phyloP scores from a whole-genome alignment of 2,329 filamentous ascomycete genomes.

The Taxawa tesnikishii region DNA sequence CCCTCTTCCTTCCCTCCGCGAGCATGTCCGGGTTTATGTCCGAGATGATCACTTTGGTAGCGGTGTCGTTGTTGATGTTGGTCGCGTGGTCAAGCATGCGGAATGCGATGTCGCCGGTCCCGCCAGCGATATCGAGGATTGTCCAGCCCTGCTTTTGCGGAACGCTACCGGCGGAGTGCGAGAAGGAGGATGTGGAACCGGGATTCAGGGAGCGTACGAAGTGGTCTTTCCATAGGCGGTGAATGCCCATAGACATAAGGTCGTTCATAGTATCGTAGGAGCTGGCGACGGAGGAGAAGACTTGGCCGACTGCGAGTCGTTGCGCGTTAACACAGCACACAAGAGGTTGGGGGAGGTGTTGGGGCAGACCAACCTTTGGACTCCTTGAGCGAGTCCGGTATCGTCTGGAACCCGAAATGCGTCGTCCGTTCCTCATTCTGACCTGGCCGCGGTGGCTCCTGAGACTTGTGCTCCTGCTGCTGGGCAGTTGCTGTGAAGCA shows the following conservation, averaged over 20 bases:
- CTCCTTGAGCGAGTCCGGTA: conserved; percentile 70
- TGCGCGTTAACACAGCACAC: background rate
- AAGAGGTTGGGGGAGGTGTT: background rate
- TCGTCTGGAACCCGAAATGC: conserved; percentile 82
- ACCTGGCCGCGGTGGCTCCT: background rate
- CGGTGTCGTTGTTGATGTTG: conserved; percentile 63
- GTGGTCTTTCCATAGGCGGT: conserved; percentile 94
- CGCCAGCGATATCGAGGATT: conserved; percentile 92
- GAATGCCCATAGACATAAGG: conserved; percentile 94
- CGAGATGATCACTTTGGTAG: conserved; percentile 76
- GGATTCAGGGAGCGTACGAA: conserved; percentile 89
- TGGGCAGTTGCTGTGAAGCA: conserved; percentile 2
- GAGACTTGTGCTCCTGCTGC: conserved; percentile 3
- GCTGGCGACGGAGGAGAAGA: conserved; percentile 90
- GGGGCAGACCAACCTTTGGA: conserved; percentile 38
- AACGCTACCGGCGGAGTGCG: conserved; percentile 25
- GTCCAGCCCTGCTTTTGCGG: conserved; percentile 44
- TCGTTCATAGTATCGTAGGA: conserved; percentile 99
- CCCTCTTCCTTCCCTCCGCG: conserved; percentile 70
- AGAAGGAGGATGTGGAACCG: conserved; percentile 38
- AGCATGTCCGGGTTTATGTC: conserved; percentile 98
- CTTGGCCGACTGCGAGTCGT: conserved; percentile 54
- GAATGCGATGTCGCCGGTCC: conserved; percentile 95
- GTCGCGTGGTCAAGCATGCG: conserved; percentile 85
- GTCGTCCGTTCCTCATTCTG: conserved; percentile 48